Conservation (phyloP, 2,329 filamentous ascomycete species). For the Botrytis medusae region DNA sequence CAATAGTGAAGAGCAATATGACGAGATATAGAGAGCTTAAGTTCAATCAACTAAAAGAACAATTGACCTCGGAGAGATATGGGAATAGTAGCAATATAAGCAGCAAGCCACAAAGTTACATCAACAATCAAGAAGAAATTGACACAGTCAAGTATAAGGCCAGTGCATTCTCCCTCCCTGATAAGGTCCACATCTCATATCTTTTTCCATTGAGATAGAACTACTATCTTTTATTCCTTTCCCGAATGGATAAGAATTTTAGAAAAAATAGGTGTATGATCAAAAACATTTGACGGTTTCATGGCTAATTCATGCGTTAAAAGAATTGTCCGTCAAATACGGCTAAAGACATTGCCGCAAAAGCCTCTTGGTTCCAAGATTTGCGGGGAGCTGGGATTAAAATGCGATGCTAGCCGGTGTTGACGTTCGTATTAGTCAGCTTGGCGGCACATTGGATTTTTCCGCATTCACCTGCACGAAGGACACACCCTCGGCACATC, state of each 20-base stretch:
- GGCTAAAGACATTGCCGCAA: background rate
- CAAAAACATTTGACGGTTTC: background rate
- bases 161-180: background rate
- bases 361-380: background rate
- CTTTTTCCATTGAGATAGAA: background rate
- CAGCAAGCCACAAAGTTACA: background rate
- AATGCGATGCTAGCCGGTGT: background rate
- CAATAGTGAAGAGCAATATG: background rate
- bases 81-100: background rate
- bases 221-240: background rate
- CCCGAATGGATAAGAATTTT: background rate
- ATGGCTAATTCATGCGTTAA: background rate
- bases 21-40: background rate
- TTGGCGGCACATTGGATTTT: background rate
- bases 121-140: background rate
- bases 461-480: background rate
- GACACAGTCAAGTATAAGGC: background rate
- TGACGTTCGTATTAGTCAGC: background rate
- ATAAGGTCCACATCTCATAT: background rate
- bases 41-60: background rate
- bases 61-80: background rate
- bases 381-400: background rate
- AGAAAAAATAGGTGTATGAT: background rate
- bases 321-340: background rate
- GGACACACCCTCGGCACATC: background rate